Evolutionary conservation across 768 basidiomycete species (phyloP).

Genomic region (Rhizopogon salebrosus): DNA sequence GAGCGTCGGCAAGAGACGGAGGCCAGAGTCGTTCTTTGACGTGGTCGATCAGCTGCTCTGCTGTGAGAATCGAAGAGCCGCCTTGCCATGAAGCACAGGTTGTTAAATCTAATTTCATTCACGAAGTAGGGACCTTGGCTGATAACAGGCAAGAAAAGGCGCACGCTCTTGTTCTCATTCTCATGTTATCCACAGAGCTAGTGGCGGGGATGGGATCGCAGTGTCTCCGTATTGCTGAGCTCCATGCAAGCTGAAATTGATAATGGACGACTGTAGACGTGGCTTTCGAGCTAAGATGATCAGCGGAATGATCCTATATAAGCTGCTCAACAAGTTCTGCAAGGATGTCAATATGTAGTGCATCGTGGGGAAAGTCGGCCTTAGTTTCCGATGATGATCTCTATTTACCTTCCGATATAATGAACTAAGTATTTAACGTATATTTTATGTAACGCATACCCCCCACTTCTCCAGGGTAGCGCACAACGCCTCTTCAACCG

Average conservation of each 20-base stretch:
- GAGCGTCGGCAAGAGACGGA: neutral
- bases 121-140: neutral
- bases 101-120: neutral
- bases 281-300: neutral
- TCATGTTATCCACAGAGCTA: neutral
- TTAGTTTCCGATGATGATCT: neutral
- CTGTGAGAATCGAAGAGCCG: slow-evolving; percentile 14
- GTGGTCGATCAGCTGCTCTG: slow-evolving; percentile 1
- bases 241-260: neutral
- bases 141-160: neutral
- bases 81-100: neutral
- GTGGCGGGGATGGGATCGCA: no score
- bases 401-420: neutral
- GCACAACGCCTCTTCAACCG: slow-evolving; percentile 13
- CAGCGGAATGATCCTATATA: neutral
- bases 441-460: slow-evolving; percentile 22
- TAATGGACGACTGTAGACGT: neutral
- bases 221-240: neutral
- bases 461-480: slow-evolving; percentile 4
- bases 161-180: neutral
- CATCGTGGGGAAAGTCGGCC: no score
- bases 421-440: slow-evolving; percentile 2
- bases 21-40: neutral
- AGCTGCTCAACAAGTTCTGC: no score
- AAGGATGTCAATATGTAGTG: no score